Evolutionary conservation across 768 basidiomycete species (phyloP).

Genomic region (Auricularia cornea): DNA sequence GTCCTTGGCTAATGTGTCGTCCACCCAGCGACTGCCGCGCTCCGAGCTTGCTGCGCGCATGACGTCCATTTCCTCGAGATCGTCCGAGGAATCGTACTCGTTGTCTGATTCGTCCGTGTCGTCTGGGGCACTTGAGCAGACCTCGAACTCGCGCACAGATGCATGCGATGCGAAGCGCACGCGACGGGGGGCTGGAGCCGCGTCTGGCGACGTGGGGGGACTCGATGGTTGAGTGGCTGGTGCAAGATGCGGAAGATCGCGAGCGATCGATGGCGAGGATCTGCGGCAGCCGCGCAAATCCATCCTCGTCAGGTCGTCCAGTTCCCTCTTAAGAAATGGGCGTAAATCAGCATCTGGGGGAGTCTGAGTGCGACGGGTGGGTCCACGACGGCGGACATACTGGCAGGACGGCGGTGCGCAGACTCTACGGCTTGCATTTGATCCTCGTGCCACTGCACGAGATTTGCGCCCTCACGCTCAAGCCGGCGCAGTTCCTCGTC

Average conservation of each 20-base stretch:
- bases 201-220: neutral
- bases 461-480: slow-evolving; percentile 24
- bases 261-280: too few relatives aligned
- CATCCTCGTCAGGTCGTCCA: too few relatives aligned
- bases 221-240: too few relatives aligned
- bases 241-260: too few relatives aligned
- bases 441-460: slow-evolving; percentile 26
- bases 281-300: too few relatives aligned
- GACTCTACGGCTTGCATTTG: slow-evolving; percentile 9
- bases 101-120: neutral
- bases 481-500: slow-evolving; percentile 23
- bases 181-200: neutral
- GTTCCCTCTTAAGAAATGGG: too few relatives aligned
- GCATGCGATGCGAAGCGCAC: neutral
- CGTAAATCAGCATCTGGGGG: too few relatives aligned
- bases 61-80: neutral
- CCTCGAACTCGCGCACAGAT: neutral
- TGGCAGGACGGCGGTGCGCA: neutral
- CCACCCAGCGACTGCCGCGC: too few relatives aligned
- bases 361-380: too few relatives aligned
- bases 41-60: too few relatives aligned
- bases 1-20: too few relatives aligned
- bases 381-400: neutral
- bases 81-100: neutral
- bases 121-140: neutral